Base-by-base conservation (phyloP, 1,139 yeast species). In the Candida tetrigidarum region DNA sequence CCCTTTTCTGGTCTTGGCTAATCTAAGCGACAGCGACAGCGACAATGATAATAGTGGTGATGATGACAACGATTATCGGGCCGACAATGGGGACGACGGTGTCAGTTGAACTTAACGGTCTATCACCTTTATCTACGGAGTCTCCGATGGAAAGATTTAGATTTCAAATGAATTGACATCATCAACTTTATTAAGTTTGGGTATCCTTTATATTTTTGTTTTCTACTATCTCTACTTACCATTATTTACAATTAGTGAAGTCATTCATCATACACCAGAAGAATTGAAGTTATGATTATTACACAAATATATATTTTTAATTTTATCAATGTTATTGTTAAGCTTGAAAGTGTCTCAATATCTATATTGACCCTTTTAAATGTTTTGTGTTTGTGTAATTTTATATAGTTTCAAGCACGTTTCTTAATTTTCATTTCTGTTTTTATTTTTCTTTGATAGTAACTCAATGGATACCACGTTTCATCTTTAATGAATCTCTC, bases 401-500 rank as follows among this genome's bases (percentile, higher is more conserved):
- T 8, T 14, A 10, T 14, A 16, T 30, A 16, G n/a, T 3, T 12
- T n/a, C 19, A 7, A 10, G 19, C 34, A 30, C 34, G 34, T 30
- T 30, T 18, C 22, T 15, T 7, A 30, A 18, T 30, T 30, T 30
- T 15, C n/a, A 20, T 6, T 1, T n/a, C 14, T n/a, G 25, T 10
- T 8, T 20, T n/a, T 11, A 7, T 18, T 11, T 11, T 32, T 18
- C 3, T 32, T 18, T n/a, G 25, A 22, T 22, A 2, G 25, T n/a
- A 10, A 5, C 20, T 54, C 58, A 74, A 53, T 67, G 76, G 28
- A 74, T 74, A 28, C 80, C 80, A 58, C 80, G 64, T 53, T 74
- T 74, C 62, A 74, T 58, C 53, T 74, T 74, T 50, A 74, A 65
- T 20, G 77, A 70, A 46, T 74, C 80, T 48, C 80, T 63, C 60